Evolutionary conservation across 345 rosid species (phyloP).

Genomic region (Combretum micranthum): DNA sequence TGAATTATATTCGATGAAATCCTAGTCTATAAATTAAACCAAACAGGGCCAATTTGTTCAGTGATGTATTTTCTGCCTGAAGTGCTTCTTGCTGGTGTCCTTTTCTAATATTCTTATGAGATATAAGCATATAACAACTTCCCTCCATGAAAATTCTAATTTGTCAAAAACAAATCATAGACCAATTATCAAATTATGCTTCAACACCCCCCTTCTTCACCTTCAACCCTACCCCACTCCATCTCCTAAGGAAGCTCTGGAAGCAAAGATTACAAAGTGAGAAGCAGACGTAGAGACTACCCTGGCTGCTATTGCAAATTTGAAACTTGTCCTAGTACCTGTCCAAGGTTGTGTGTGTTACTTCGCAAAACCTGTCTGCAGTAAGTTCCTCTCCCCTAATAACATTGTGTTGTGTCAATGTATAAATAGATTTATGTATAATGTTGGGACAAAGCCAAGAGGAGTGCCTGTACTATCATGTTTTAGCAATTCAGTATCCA

Average conservation of each 20-base stretch:
- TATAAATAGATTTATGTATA: neutral
- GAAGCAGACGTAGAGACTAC: slow-evolving; percentile 26
- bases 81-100: too few relatives aligned
- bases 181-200: too few relatives aligned
- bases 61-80: too few relatives aligned
- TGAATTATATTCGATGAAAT: too few relatives aligned
- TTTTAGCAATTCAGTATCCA: too few relatives aligned
- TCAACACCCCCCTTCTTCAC: neutral
- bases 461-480: neutral
- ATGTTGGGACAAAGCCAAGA: too few relatives aligned
- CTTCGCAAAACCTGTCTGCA: slow-evolving; percentile 45
- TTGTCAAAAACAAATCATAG: too few relatives aligned
- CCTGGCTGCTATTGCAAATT: slow-evolving; percentile 35
- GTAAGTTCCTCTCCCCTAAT: slow-evolving; percentile 18
- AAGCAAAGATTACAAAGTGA: slow-evolving; percentile 20
- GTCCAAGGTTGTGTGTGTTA: slow-evolving; percentile 49
- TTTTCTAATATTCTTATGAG: too few relatives aligned
- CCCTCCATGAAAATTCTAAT: too few relatives aligned
- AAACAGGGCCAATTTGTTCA: too few relatives aligned
- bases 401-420: neutral
- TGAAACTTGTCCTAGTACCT: slow-evolving; percentile 31
- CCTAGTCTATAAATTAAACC: too few relatives aligned
- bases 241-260: slow-evolving; percentile 17
- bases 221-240: slow-evolving; percentile 9
- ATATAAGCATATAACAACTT: too few relatives aligned